A percentile compares a stretch with the other conserved stretches of the same genome.
Evolutionary conservation across 1,284 basidiomycete genomes (phyloP).

Genomic region (Cerioporus squamosus): DNA sequence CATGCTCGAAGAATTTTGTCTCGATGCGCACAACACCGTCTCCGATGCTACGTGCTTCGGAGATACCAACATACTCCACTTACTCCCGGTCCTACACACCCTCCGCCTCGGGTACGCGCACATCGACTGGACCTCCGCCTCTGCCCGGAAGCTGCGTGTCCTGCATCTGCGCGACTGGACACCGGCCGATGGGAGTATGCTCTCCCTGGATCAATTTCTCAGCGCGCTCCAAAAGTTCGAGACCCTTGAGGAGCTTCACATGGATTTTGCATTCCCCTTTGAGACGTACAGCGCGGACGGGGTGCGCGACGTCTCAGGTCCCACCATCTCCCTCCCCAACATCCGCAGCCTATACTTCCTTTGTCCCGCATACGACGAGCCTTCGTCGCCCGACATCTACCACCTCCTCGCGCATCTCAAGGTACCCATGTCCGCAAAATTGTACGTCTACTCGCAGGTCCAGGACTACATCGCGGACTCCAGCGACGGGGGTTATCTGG

Average conservation of each 20-base stretch:
- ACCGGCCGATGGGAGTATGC: background rate
- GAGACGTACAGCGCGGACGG: background rate
- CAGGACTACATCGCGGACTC: too few species aligned
- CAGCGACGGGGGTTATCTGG: too few species aligned
- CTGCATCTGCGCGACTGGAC: background rate
- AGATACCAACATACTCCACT: background rate
- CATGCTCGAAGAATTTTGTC: background rate
- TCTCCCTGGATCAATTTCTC: background rate
- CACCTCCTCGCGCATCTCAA: background rate
- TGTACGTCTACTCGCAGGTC: background rate
- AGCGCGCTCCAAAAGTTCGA: background rate
- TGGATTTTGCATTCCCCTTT: background rate
- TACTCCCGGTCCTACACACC: background rate
- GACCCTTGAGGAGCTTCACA: background rate
- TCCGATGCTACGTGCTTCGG: too few species aligned
- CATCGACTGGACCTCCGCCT: background rate
- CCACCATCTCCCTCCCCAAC: background rate
- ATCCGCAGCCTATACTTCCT: background rate
- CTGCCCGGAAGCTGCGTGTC: background rate
- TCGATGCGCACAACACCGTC: background rate
- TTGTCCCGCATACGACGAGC: background rate
- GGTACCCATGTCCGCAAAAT: background rate
- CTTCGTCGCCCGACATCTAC: background rate
- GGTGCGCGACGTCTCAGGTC: background rate
- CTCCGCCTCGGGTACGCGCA: background rate